phyloP scores from a whole-genome alignment of 2,329 filamentous ascomycete genomes.

The Huntiella omanensis region DNA sequence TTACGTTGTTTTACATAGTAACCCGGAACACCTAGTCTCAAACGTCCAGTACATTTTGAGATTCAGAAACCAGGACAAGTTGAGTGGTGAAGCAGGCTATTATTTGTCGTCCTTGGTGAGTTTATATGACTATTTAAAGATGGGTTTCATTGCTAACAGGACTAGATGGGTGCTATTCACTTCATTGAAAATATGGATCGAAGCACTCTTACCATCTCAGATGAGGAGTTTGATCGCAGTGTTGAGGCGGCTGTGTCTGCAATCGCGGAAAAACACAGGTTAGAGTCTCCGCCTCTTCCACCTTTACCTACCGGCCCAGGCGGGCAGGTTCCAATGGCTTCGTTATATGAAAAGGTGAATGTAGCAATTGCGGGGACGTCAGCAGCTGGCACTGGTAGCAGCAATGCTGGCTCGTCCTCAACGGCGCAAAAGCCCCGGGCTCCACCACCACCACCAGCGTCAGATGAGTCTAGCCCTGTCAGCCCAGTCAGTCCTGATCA shows the following conservation, averaged over 20 bases:
- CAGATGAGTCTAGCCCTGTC: conserved; percentile 1
- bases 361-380: conserved; percentile 40
- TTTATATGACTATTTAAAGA: conserved; percentile 1
- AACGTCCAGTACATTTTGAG: conserved; percentile 97
- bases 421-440: conserved; percentile 2
- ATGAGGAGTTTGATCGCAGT: conserved; percentile 87
- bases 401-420: neutral
- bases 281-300: conserved; percentile 26
- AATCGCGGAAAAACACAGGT: conserved; percentile 75
- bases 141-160: neutral
- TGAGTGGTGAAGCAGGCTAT: conserved; percentile 93
- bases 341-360: conserved; percentile 54
- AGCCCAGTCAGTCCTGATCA: conserved; percentile 1
- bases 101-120: conserved; percentile 81
- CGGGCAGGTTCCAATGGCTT: conserved; percentile 19
- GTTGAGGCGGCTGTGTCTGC: conserved; percentile 93
- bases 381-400: neutral
- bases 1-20: conserved; percentile 85
- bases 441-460: neutral
- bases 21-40: conserved; percentile 86
- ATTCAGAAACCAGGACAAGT: conserved; percentile 92
- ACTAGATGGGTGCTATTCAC: conserved; percentile 72
- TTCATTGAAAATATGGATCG: conserved; percentile 95
- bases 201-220: conserved; percentile 78
- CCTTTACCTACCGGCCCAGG: conserved; percentile 9